Conservation (phyloP, 768 basidiomycete genomes). For the Rhodotorula kratochvilovae region DNA sequence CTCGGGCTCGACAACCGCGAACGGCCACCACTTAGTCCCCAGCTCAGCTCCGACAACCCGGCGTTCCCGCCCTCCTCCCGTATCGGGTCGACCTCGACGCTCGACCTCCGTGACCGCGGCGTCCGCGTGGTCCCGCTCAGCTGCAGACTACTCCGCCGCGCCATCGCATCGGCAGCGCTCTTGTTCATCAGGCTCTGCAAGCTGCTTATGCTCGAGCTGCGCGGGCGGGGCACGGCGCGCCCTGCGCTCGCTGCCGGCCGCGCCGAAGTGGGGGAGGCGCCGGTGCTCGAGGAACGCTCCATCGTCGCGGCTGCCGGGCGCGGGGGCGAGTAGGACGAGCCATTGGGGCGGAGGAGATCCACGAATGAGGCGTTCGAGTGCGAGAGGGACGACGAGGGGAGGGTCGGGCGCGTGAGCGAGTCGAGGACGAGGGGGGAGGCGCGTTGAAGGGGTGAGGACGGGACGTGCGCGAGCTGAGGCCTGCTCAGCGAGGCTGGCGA, state of each 20-base stretch:
- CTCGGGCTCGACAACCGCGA: conserved; percentile 28
- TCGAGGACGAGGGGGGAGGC: conserved; percentile 4
- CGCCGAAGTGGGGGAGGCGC: not conserved
- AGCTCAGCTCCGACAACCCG: conserved; percentile 11
- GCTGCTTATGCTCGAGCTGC: conserved; percentile 9
- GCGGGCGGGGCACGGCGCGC: not conserved
- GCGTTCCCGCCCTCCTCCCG: not conserved
- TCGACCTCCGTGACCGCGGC: not conserved
- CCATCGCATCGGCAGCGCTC: not conserved
- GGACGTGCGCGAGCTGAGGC: not conserved
- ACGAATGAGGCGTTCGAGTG: not conserved
- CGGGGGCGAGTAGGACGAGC: not conserved
- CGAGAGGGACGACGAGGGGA: not conserved
- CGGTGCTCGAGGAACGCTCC: not conserved
- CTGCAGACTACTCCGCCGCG: not conserved
- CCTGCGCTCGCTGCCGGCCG: too few relatives aligned
- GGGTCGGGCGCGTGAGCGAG: not conserved
- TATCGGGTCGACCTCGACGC: too few relatives aligned
- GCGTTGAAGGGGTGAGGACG: not conserved
- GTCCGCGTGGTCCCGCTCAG: not conserved
- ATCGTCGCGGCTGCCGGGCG: not conserved
- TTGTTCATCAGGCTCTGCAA: not conserved
- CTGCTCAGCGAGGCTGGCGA: not conserved
- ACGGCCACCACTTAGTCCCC: conserved; percentile 37
- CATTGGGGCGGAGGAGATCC: not conserved